A percentile compares a stretch with the other conserved stretches of the same genome.
phyloP scores from a whole-genome alignment of 2,329 filamentous ascomycete species.

The Fusarium annulatum region DNA sequence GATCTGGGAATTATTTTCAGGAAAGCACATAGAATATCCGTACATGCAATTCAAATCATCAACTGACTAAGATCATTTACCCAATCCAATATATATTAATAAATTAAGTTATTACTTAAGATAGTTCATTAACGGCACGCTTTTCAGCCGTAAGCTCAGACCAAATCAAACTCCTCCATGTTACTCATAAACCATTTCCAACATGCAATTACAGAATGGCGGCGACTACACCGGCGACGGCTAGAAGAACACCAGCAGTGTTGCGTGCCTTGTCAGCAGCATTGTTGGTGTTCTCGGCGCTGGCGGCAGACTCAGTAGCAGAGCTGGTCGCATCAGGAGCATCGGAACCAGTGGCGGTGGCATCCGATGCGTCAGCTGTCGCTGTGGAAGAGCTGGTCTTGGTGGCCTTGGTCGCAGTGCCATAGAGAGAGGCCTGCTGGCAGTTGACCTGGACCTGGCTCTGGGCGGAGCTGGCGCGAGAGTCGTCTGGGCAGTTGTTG shows the following conservation, averaged over 20 bases:
- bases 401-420: conserved; percentile 47
- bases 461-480: conserved; percentile 48
- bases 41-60: not conserved
- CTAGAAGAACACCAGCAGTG: conserved; percentile 51
- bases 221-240: conserved; percentile 53
- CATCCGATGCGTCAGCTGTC: conserved; percentile 24
- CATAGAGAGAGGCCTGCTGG: conserved; percentile 57
- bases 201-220: conserved; percentile 49
- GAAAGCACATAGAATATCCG: not conserved
- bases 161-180: conserved; percentile 14
- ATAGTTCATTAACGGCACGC: conserved; percentile 22
- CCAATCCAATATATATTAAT: conserved; percentile 33
- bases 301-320: conserved; percentile 31
- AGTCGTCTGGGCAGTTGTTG: conserved; percentile 67
- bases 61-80: not conserved
- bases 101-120: conserved; percentile 40
- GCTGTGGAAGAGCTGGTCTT: conserved; percentile 39
- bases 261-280: conserved; percentile 48
- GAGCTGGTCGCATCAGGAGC: conserved; percentile 32
- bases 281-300: conserved; percentile 39
- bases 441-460: conserved; percentile 58
- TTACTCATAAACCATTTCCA: conserved; percentile 10
- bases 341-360: conserved; percentile 34
- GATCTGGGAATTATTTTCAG: not conserved
- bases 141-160: conserved; percentile 15